Conservation (phyloP, 2,329 filamentous ascomycete species). For the Aspergillus aculeatus region DNA sequence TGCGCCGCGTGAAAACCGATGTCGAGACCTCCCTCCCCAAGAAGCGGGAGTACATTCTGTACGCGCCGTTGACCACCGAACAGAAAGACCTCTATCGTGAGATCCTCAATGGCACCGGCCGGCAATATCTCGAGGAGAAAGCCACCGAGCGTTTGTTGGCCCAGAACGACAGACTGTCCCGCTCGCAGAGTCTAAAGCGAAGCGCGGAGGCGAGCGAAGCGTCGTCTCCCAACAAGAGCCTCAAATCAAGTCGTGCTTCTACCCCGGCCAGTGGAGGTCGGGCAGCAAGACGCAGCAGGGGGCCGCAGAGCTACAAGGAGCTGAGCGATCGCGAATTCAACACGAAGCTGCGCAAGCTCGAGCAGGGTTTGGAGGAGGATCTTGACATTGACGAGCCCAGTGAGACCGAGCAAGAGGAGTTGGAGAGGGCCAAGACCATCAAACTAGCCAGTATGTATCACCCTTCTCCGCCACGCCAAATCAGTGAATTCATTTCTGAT, state of each 20-base stretch:
- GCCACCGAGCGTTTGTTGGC: slow-evolving; percentile 50
- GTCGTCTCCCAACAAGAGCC: slow-evolving; percentile 64
- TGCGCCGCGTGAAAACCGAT: slow-evolving; percentile 87
- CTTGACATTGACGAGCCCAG: slow-evolving; percentile 44
- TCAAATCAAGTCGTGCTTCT: slow-evolving; percentile 70
- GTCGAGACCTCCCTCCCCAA: slow-evolving; percentile 89
- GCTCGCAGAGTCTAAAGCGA: slow-evolving; percentile 56
- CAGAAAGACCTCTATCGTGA: slow-evolving; percentile 88
- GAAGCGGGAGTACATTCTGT: slow-evolving; percentile 94
- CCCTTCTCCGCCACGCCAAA: not conserved
- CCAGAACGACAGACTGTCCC: slow-evolving; percentile 32
- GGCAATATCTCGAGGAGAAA: slow-evolving; percentile 51
- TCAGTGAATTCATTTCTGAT: not conserved
- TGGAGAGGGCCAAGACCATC: slow-evolving; percentile 65
- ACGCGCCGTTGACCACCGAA: slow-evolving; percentile 84
- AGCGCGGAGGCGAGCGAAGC: slow-evolving; percentile 49
- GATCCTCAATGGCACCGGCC: slow-evolving; percentile 74
- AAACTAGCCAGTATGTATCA: slow-evolving; percentile 68
- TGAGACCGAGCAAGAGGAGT: slow-evolving; percentile 58
- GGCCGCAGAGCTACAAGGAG: slow-evolving; percentile 60
- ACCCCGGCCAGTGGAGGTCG: slow-evolving; percentile 62
- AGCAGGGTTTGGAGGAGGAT: slow-evolving; percentile 60
- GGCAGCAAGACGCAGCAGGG: slow-evolving; percentile 54
- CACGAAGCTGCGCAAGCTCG: slow-evolving; percentile 55
- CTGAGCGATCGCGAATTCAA: slow-evolving; percentile 86